Base-by-base conservation (phyloP, 2,329 filamentous ascomycete species). In the Metarhizium robertsii region DNA sequence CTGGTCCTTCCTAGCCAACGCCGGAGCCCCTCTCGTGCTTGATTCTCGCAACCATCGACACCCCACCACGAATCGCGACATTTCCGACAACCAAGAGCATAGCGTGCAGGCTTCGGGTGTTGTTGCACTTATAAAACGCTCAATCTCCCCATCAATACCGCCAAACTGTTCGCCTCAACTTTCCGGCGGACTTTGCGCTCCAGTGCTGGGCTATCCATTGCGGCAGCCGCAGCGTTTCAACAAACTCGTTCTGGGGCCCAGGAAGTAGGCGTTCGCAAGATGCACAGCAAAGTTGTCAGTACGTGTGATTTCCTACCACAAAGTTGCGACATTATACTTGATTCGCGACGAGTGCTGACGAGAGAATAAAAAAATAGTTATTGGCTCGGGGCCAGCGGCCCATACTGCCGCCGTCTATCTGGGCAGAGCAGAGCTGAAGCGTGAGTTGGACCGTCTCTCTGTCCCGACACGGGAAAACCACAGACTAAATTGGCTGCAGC, bases 321-420 rank as follows among this genome's bases (percentile, higher is more conserved):
- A 25, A 25, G 25, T 1, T 25, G 25, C 25, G 25, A 25, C 3
- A 25, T 25, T 4, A 25, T 4, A 25, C 25, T 25, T 25, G 25
- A 25, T 25, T 4, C 25, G 4, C 25, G 25, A 25, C 25, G 25
- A 34, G 36, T 49, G 55, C 14, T 40, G 38, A 40, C 38, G 38
- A 55, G 56, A 34, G 30, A 20, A 50, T 34, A 0, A 34, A 8
- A 10, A 34, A 20, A 59, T 56, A 85, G 81, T 91, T 68, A 87
- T 90, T 75, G 92, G 94, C 78, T 99, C 94, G 60, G 94, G 94
- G 78, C 94, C 94, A 60, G 94, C 92, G 64, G 94, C 92, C 74
- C 94, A 99, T 77, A 99, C 94, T 50, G 94, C 94, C 59, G 94
- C 94, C 71, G 85, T 99, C 70, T 99, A 99, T 75, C 86, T 96